Evolutionary conservation across 2,329 filamentous ascomycete species (phyloP).

Genomic region (Paecilomyces formosus): DNA sequence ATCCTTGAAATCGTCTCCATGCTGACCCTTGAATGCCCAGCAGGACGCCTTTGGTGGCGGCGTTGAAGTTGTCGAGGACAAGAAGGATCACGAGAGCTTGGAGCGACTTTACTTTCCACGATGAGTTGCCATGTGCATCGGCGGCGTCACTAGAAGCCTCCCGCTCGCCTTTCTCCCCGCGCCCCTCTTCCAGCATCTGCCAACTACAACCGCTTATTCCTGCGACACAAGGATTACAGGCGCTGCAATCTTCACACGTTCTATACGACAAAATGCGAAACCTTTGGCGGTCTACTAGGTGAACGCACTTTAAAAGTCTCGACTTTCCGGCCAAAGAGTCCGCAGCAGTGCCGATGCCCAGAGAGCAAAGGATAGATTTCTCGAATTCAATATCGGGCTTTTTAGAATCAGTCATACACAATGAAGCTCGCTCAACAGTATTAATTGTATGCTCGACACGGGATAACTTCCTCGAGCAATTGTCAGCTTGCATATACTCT

Average conservation of each 20-base stretch:
- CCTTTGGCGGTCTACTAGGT: neutral
- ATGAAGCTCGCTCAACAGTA: conserved; percentile 52
- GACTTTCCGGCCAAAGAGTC: conserved; percentile 3
- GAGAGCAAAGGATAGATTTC: conserved; percentile 28
- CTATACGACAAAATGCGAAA: neutral
- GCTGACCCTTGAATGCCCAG: conserved; percentile 13
- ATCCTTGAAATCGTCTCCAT: conserved; percentile 98
- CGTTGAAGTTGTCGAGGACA: conserved; percentile 14
- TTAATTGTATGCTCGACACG: conserved; percentile 64
- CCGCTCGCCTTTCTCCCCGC: neutral
- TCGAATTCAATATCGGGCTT: conserved; percentile 48
- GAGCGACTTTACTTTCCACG: neutral
- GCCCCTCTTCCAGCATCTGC: neutral
- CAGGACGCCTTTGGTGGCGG: conserved; percentile 1
- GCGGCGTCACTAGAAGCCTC: neutral
- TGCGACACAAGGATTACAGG: neutral
- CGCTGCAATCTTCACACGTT: neutral
- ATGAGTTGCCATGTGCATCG: neutral
- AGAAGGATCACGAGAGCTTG: conserved; percentile 12
- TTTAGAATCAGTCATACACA: conserved; percentile 55
- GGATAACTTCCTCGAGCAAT: conserved; percentile 55
- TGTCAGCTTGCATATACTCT: conserved; percentile 43
- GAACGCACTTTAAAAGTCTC: neutral
- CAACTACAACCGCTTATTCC: neutral
- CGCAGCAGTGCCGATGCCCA: conserved; percentile 11